Percentiles rank a stretch among this genome's conserved stretches.
phyloP scores from a whole-genome alignment of 768 basidiomycete genomes.

The Gymnopilus junonius region DNA sequence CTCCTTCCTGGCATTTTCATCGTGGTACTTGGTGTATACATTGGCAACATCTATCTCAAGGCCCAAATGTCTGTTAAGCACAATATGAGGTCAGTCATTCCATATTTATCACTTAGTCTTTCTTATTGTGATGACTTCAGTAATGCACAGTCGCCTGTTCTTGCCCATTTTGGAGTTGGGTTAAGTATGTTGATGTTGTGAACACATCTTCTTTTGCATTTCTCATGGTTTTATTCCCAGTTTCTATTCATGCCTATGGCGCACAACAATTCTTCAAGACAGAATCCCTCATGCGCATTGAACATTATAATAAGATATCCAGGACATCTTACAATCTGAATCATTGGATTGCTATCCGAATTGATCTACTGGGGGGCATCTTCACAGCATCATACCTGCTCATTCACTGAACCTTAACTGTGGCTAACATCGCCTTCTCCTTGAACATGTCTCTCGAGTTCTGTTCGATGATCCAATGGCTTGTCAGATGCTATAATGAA shows the following conservation, averaged over 20 bases:
- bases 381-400: slow-evolving; percentile 66
- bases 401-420: slow-evolving; percentile 38
- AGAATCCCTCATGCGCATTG: slow-evolving; percentile 55
- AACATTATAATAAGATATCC: slow-evolving; percentile 51
- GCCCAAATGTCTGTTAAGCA: slow-evolving; percentile 53
- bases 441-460: slow-evolving; percentile 66
- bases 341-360: slow-evolving; percentile 52
- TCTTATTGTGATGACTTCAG: not conserved
- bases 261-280: slow-evolving; percentile 54
- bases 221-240: slow-evolving; percentile 23
- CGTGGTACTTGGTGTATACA: slow-evolving; percentile 44
- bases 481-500: slow-evolving; percentile 47
- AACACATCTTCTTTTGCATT: too few species aligned
- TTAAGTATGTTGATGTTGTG: slow-evolving; percentile 45
- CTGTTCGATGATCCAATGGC: slow-evolving; percentile 57
- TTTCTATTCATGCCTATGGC: slow-evolving; percentile 69
- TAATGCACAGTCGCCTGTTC: slow-evolving; percentile 38
- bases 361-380: slow-evolving; percentile 59
- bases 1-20: slow-evolving; percentile 49
- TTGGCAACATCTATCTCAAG: slow-evolving; percentile 49
- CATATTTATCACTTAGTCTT: not conserved
- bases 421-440: slow-evolving; percentile 55
- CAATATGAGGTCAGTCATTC: slow-evolving; percentile 45
- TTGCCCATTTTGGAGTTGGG: slow-evolving; percentile 52
- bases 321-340: slow-evolving; percentile 57